Conservation (phyloP, 2,329 filamentous ascomycete species). For the Aspergillus sp. region DNA sequence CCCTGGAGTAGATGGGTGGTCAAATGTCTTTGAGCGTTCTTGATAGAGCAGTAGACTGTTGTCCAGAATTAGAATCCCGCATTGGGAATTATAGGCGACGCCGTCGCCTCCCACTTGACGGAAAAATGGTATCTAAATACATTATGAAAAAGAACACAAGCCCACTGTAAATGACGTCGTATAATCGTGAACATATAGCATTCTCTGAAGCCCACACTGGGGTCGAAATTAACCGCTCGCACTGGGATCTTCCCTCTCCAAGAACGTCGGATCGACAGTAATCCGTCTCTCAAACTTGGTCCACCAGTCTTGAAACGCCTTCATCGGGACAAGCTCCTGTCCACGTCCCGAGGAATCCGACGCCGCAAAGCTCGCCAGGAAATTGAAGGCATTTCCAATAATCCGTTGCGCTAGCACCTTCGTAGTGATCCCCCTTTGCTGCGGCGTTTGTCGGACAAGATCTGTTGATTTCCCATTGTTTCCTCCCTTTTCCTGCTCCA, state of each 20-base stretch:
- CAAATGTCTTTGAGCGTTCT: background rate
- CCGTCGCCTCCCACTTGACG: background rate
- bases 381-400: conserved; percentile 97
- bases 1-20: conserved; percentile 53
- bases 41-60: background rate
- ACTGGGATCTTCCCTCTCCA: conserved; percentile 67
- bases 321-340: conserved; percentile 86
- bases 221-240: conserved; percentile 18
- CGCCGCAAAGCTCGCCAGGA: conserved; percentile 81
- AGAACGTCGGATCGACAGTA: conserved; percentile 80
- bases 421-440: conserved; percentile 57
- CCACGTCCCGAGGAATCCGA: conserved; percentile 55
- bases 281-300: conserved; percentile 88
- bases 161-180: background rate
- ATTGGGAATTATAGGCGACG: background rate
- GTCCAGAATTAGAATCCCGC: background rate
- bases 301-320: conserved; percentile 98
- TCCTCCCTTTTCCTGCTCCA: conserved; percentile 40
- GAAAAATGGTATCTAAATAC: background rate
- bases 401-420: conserved; percentile 85
- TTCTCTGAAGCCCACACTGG: background rate
- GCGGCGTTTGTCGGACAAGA: conserved; percentile 29
- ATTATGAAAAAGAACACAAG: background rate
- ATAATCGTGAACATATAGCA: background rate
- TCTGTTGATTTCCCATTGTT: conserved; percentile 28